Conservation (phyloP, 83 land plant genomes). For the Picea abies region DNA sequence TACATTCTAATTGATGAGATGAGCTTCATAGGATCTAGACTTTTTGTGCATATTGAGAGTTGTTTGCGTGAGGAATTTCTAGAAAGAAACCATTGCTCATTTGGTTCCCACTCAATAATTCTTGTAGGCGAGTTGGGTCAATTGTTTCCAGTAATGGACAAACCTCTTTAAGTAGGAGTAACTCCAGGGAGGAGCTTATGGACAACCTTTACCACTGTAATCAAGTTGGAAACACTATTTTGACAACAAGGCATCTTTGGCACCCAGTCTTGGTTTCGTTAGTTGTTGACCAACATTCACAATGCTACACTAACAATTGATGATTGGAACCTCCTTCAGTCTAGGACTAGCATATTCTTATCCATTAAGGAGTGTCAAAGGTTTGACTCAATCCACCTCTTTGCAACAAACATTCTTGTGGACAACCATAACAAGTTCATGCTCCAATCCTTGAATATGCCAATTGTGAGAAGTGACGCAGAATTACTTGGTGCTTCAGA, state of each 20-base stretch:
- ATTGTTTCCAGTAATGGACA: too few species aligned
- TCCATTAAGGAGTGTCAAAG: accelerated
- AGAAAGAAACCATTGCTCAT: neutral
- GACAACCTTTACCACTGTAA: neutral
- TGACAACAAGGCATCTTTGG: neutral
- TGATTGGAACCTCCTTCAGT: too few species aligned
- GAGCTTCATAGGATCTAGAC: neutral
- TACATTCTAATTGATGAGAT: neutral
- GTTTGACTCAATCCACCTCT: too few species aligned
- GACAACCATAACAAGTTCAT: neutral
- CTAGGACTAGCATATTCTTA: too few species aligned
- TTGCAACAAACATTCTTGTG: too few species aligned
- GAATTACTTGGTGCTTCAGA: too few species aligned
- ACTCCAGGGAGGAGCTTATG: neutral
- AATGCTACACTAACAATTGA: too few species aligned
- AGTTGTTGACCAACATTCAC: too few species aligned
- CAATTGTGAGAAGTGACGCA: too few species aligned
- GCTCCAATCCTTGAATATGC: too few species aligned
- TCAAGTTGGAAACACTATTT: neutral
- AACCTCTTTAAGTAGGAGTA: neutral
- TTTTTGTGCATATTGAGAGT: neutral
- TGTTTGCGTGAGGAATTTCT: neutral
- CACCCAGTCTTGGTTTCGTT: too few species aligned
- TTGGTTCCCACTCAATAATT: neutral
- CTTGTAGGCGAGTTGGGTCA: neutral